Evolutionary conservation across 2,329 filamentous ascomycete species (phyloP), one percentile per base, ranked within the genome.

Genomic region (Fusarium liriodendri): DNA sequence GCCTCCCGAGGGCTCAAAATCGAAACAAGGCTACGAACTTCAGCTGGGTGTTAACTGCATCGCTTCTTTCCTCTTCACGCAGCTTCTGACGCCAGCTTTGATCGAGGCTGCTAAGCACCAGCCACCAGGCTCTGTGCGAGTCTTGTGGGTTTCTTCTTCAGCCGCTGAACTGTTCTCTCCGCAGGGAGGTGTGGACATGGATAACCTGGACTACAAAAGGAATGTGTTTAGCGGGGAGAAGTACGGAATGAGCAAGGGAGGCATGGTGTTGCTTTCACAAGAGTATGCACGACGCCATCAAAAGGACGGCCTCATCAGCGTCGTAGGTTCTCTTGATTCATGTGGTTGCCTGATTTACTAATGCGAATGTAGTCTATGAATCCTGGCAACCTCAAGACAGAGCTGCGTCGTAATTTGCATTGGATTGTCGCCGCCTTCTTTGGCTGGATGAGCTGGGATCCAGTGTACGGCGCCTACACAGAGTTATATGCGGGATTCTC

Each of bases 381-480:
- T n/a, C 72, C 72, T 0, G 72, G 70, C 0, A 69, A 57, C 10
- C 58, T 73, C 18, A 35, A 62, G 50, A 66, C 72, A 3, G 60
- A 74, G 3, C 40, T 74, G 18, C 65, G 66, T 5, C 67, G 62
- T 1, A 60, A 62, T 16, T 63, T 60, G 35, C 54, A 54, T 13
- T 27, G 35, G 20, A 35, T 60, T 10, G 33, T 58, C 10, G 37
- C 32, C 22, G 25, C 20, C 22, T 35, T 50, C 29, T 42, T 40
- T 54, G 54, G 25, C 45, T 45, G 40, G 58, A 37, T 50, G 40
- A n/a, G 66, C 16, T 45, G 58, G 69, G 22, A 33, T 18, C 11
- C 62, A 77, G 55, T 76, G 78, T 13, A 80, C 38, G 86, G 85
- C 2, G 85, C 84, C 1, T 86, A 85, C 68, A 86, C 85, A 0